These are phyloP conservation scores for Monilinia aucupariae DNA, from an alignment of 2,329 filamentous ascomycete genomes.

Conservation along the genomic window DNA sequence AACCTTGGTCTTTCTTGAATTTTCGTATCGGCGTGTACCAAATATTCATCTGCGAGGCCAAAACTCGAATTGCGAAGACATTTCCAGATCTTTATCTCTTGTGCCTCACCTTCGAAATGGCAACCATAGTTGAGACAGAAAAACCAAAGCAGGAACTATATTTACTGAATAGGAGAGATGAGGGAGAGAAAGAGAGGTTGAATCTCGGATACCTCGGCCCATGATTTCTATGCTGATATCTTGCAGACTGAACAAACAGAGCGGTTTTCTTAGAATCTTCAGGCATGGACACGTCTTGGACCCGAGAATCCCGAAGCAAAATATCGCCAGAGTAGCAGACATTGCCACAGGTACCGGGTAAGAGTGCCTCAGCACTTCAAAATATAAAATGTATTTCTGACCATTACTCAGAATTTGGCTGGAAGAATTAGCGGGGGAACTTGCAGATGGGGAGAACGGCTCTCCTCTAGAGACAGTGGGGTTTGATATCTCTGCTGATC, in stretches of 20 bases:
- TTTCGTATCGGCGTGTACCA: not conserved
- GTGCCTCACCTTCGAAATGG: not conserved
- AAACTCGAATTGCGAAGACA: not conserved
- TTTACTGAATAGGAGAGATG: constrained; percentile 1
- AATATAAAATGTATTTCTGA: not conserved
- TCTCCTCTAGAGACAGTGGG: not conserved
- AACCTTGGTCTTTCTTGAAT: not conserved
- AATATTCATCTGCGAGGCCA: not conserved
- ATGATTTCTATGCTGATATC: not conserved
- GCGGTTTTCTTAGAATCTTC: accelerated
- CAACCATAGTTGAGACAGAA: not conserved
- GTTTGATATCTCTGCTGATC: not conserved
- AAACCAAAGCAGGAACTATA: not conserved
- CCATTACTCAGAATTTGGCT: not conserved
- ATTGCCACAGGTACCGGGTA: constrained; percentile 3
- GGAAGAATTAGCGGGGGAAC: not conserved
- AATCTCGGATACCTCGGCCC: not conserved
- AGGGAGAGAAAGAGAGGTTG: not conserved
- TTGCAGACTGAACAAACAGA: not conserved
- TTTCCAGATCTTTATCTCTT: not conserved
- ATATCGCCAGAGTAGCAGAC: not conserved
- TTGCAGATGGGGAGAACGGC: not conserved
- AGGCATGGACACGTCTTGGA: not conserved
- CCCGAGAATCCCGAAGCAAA: constrained; percentile 1
- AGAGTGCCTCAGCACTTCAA: not conserved